Base-by-base conservation (phyloP, 768 basidiomycete species). In the Pisolithus sp. region DNA sequence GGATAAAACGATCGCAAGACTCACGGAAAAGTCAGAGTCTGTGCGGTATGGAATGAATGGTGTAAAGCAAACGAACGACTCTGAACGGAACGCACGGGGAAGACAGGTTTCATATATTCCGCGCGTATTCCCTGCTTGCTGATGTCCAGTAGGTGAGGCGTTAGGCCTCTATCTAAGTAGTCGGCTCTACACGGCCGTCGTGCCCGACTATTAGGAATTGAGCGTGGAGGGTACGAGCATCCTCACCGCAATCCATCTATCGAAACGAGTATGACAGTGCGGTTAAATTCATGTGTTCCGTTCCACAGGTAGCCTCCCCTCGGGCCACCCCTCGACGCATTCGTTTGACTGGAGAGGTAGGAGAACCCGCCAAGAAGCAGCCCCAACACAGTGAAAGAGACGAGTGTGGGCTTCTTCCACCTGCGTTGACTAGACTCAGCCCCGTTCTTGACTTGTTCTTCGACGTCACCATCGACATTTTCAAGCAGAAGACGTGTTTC, bases 11-110 rank as follows among this genome's bases (percentile, higher is more conserved):
- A 38, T 38, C 8, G 15, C 54, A 31, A 45, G 20, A 76, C 88
- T 76, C 63, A 91, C 82, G 93, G 93, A 60, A 95, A 95, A 2
- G 93, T 95, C 58, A 93, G 66, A 1, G 90, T 89, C 89, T 91
- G 54, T 50, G 20, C 8, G 34, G 28, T 38, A 17, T 13, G 59
- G 40, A 54, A 30, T 17, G 18, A 62, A 53, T 17, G n/a, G 28
- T 18, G n/a, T 34, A 30, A 43, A 39, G 5, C 15, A 34, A 17
- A 31, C 26, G 10, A 28, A 44, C 4, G 21, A 21, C 42, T 21
- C 5, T 48, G 8, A 46, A 38, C 34, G 5, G 58, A 8, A 64
- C 83, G 59, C 54, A 90, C 89, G 5, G 93, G 93, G 58, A 94
- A 94, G 7, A 92, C 66, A n/a, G 93, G 89, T 45, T 76, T 74